A percentile compares a stretch with the other conserved stretches of the same genome.
phyloP scores from a whole-genome alignment of 257 asterid species.

The Solanum habrochaites region DNA sequence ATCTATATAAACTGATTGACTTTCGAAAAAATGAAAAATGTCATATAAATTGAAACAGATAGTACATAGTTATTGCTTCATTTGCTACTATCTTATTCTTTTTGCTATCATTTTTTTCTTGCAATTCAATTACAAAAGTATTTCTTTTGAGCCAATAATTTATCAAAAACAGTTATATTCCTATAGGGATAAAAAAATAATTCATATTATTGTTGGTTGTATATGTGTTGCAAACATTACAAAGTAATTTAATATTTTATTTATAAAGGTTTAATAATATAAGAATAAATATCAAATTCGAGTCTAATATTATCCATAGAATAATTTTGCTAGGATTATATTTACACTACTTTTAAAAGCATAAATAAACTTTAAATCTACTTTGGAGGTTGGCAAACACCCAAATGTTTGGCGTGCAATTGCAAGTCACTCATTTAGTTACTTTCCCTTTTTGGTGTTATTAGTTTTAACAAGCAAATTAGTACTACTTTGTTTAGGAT shows the following conservation, averaged over 20 bases:
- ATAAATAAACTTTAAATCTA: no score
- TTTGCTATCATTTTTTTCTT: not conserved
- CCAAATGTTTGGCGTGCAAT: not conserved
- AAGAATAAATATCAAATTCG: no score
- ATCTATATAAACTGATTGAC: no score
- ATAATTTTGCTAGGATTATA: no score
- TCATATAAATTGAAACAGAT: no score
- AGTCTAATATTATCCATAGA: not conserved
- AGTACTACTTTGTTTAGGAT: not conserved
- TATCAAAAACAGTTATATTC: no score
- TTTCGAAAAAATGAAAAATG: no score
- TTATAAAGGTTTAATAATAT: no score
- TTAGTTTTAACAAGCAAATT: no score
- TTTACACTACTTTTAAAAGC: not conserved
- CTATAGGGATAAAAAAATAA: not conserved
- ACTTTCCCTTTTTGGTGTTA: not conserved
- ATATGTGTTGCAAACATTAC: not conserved
- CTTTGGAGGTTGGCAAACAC: not conserved
- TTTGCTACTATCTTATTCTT: not conserved
- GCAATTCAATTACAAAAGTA: not conserved
- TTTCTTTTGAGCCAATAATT: no score
- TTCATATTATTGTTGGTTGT: not conserved
- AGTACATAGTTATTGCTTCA: not conserved
- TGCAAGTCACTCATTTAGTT: not conserved
- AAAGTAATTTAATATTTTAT: not conserved